A percentile compares a stretch with the other conserved stretches of the same genome.
Conservation (phyloP, 2,329 filamentous ascomycete genomes). For the Diplodia sapinea region DNA sequence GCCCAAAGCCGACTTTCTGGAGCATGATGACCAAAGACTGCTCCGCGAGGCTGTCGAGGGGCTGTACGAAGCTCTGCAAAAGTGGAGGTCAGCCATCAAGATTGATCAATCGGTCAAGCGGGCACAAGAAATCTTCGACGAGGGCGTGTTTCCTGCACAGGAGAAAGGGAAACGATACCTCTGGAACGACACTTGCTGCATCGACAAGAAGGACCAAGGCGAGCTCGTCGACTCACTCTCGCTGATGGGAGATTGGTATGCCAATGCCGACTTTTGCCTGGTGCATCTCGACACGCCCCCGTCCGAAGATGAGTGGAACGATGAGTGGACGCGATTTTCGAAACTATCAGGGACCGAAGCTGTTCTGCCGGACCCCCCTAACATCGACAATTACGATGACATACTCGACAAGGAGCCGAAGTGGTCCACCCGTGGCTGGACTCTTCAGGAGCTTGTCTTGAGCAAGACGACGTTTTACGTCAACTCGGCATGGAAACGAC, state of each 20-base stretch:
- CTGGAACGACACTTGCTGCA: conserved; percentile 13
- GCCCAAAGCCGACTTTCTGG: neutral
- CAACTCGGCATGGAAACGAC: neutral
- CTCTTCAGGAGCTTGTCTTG: neutral
- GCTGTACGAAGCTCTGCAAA: neutral
- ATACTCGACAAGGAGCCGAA: neutral
- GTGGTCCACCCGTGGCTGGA: conserved; percentile 10
- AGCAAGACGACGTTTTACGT: conserved; percentile 15
- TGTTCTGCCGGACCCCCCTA: neutral
- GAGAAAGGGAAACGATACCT: neutral
- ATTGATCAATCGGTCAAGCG: neutral
- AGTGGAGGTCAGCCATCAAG: conserved; percentile 6
- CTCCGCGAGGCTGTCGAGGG: conserved; percentile 9
- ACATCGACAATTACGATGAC: neutral
- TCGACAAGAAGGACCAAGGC: neutral
- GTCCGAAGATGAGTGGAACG: neutral
- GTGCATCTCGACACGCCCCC: neutral
- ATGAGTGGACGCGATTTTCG: neutral
- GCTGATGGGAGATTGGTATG: conserved; percentile 1
- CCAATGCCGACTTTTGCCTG: conserved; percentile 10
- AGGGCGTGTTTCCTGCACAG: neutral
- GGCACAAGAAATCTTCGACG: neutral
- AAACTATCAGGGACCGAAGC: too few relatives aligned
- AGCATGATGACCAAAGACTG: neutral
- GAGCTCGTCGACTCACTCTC: neutral